Base-by-base conservation (phyloP, 2,329 filamentous ascomycete genomes). In the Ophiostoma ips region DNA sequence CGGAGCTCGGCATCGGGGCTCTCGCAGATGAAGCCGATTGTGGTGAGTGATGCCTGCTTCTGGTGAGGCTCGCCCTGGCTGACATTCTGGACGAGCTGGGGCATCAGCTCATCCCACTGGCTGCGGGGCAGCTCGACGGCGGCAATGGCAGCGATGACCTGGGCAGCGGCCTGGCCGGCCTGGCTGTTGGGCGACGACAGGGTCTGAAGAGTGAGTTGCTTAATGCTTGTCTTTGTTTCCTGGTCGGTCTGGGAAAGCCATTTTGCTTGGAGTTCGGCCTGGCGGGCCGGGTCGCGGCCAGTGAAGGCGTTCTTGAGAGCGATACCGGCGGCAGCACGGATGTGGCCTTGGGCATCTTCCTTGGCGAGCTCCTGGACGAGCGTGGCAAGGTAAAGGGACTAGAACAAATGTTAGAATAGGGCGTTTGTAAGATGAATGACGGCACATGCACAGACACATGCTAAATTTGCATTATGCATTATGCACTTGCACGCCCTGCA, bases 11-110 rank as follows among this genome's bases (percentile, higher is more conserved):
- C 63, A 63, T 98, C 92, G 62, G 94, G 87, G 59, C 85, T 90
- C 68, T 98, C 92, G 75, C 92, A 98, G 61, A 98, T 90, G 71
- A 92, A 98, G 59, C 92, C 92, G 66, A 98, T 95, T n/a, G 90
- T 84, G 52, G 87, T 90, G 62, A 98, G 72, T 41, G 90, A 96
- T 38, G 89, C 77, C 71, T 95, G 89, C 75, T 96, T 98, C 65
- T 94, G 81, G 68, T 88, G 81, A 63, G 89, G 84, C 60, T 75
- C 78, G 57, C 90, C 92, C 57, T 82, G 79, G 65, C 86, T 90
- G 58, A 98, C 89, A 66, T 92, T 95, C 67, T 90, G 84, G 57
- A 98, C 92, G 58, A 98, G 75, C 33, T 77, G 78, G 54, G 79
- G 74, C 84, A 98, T 89, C 58, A 98, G 74, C 65, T 96, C 88